Evolutionary conservation across 331 rosid species (phyloP).

Genomic region (Rosa hybrid): DNA sequence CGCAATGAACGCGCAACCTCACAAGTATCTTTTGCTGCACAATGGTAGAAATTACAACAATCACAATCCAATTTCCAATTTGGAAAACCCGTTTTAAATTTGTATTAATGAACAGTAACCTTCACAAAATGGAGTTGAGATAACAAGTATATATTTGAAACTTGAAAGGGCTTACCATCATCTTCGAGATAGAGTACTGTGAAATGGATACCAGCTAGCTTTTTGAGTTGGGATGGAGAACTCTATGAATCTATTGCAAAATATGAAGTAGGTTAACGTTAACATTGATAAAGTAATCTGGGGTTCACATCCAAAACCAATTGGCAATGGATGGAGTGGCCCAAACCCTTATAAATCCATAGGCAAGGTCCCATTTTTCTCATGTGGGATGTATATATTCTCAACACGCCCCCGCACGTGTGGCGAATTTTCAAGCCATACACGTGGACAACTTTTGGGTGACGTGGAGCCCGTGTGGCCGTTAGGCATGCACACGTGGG

Average conservation of each 20-base stretch:
- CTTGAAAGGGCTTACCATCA: not conserved
- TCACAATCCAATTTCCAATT: not conserved
- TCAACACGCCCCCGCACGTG: too few relatives aligned
- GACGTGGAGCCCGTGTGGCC: too few relatives aligned
- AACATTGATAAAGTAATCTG: too few relatives aligned
- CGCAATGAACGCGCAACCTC: not conserved
- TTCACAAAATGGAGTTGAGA: not conserved
- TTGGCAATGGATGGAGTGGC: too few relatives aligned
- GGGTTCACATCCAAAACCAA: too few relatives aligned
- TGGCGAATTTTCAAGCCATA: too few relatives aligned
- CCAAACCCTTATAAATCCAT: too few relatives aligned
- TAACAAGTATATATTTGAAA: not conserved
- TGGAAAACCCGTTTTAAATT: not conserved
- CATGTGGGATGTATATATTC: too few relatives aligned
- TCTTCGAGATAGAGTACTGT: not conserved
- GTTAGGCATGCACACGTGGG: too few relatives aligned
- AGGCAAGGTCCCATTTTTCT: too few relatives aligned
- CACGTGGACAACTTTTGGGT: too few relatives aligned
- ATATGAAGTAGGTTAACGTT: not conserved
- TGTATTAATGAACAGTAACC: not conserved
- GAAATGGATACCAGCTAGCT: not conserved
- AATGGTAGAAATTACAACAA: not conserved
- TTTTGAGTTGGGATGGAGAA: not conserved
- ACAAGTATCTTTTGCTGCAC: conserved; percentile 24
- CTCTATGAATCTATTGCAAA: conserved; percentile 8